Evolutionary conservation across 2,329 filamentous ascomycete species (phyloP).

Genomic region (Zelopaecilomyces penicillatus): DNA sequence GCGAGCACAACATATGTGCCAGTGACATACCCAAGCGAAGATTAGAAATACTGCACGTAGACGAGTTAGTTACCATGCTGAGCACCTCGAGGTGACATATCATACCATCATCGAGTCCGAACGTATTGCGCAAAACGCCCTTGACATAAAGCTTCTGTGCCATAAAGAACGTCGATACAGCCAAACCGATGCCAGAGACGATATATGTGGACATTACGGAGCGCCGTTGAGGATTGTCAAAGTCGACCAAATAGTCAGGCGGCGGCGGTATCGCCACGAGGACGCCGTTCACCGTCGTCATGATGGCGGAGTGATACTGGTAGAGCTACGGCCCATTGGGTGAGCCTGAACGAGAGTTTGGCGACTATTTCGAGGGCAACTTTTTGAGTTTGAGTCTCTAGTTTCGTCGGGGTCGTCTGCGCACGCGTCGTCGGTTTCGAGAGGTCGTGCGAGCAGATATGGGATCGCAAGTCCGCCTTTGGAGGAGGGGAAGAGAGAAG

Average conservation of each 20-base stretch:
- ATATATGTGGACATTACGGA: slow-evolving; percentile 15
- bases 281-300: slow-evolving; percentile 15
- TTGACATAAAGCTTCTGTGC: slow-evolving; percentile 20
- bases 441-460: no score
- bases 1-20: no score
- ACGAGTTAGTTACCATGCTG: neutral
- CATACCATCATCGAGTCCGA: neutral
- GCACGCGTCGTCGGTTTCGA: no score
- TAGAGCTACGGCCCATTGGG: no score
- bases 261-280: slow-evolving; percentile 17
- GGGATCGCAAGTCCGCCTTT: no score
- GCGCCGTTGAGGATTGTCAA: slow-evolving; percentile 19
- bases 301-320: neutral
- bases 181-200: slow-evolving; percentile 15
- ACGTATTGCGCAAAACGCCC: neutral
- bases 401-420: no score
- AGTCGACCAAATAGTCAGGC: slow-evolving; percentile 21
- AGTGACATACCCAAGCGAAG: neutral
- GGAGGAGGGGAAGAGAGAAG: no score
- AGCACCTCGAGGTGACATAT: neutral
- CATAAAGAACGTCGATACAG: slow-evolving; percentile 12
- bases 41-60: neutral
- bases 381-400: no score
- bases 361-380: no score
- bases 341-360: no score